Conservation (phyloP, 1,284 basidiomycete genomes). For the Cutaneotrichosporon sp. region DNA sequence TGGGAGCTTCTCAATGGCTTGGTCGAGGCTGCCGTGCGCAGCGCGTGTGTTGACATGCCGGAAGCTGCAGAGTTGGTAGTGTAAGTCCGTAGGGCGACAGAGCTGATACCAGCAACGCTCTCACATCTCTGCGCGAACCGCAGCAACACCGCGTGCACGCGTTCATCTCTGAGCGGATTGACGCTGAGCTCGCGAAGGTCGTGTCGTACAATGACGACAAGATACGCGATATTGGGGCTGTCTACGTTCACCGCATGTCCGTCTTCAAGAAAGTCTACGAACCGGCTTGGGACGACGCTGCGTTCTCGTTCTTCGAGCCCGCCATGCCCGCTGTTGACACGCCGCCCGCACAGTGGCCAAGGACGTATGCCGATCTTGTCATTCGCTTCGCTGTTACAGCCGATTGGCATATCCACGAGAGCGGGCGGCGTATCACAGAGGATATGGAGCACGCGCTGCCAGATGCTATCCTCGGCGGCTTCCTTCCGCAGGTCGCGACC, state of each 20-base stretch:
- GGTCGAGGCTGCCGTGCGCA: background rate
- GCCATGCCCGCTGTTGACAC: background rate
- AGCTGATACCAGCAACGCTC: background rate
- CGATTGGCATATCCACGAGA: background rate
- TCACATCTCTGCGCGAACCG: background rate
- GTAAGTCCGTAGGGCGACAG: background rate
- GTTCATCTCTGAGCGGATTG: background rate
- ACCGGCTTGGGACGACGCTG: background rate
- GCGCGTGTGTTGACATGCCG: background rate
- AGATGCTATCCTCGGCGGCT: slow-evolving; percentile 3
- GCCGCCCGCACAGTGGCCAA: slow-evolving; percentile 5
- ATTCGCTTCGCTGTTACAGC: background rate
- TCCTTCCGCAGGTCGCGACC: slow-evolving; percentile 1
- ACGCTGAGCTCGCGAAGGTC: background rate
- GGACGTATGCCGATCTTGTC: background rate
- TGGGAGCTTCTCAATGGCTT: background rate
- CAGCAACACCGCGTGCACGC: background rate
- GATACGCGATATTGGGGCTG: background rate
- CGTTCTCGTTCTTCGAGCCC: too few relatives aligned
- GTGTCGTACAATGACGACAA: background rate
- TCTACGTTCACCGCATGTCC: background rate
- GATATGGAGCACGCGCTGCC: background rate
- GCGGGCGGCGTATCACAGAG: background rate
- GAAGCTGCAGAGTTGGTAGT: background rate
- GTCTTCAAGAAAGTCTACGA: background rate